phyloP scores from a whole-genome alignment of 331 rosid genomes.

The Acacia pycnantha region DNA sequence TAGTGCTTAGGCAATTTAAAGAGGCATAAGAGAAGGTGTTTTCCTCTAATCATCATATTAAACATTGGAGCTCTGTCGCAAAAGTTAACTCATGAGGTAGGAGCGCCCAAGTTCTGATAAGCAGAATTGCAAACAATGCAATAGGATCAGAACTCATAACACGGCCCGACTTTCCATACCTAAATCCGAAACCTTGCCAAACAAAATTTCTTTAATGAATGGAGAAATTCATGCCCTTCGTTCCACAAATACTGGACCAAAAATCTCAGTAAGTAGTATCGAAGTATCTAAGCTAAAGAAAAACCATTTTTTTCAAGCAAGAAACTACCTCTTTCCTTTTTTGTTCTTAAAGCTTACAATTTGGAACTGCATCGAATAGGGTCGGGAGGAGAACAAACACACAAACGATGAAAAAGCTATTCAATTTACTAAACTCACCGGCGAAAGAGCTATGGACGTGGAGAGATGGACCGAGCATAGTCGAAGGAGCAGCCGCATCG shows the following conservation, averaged over 20 bases:
- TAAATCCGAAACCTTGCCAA: background rate
- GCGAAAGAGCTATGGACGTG: slow-evolving; percentile 90
- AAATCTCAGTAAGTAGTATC: background rate
- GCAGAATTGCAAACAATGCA: background rate
- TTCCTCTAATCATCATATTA: background rate
- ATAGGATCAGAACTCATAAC: background rate
- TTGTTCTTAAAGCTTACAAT: background rate
- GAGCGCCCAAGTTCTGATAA: background rate
- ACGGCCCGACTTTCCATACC: background rate
- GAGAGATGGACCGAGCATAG: slow-evolving; percentile 91
- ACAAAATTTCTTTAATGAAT: background rate
- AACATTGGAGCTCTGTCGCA: background rate
- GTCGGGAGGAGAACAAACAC: background rate
- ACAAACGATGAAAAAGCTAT: background rate
- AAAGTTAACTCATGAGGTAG: background rate
- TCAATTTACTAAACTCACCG: slow-evolving; percentile 48
- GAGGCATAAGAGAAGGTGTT: background rate
- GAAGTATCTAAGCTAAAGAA: background rate
- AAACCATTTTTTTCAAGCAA: background rate
- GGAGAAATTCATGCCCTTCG: background rate
- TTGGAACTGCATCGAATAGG: background rate
- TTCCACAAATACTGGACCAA: background rate
- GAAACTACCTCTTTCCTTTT: background rate
- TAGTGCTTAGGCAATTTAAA: background rate
- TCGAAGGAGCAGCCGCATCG: slow-evolving; percentile 71